Evolutionary conservation across 2,329 filamentous ascomycete species (phyloP).

Genomic region (Penicillium griseofulvum): DNA sequence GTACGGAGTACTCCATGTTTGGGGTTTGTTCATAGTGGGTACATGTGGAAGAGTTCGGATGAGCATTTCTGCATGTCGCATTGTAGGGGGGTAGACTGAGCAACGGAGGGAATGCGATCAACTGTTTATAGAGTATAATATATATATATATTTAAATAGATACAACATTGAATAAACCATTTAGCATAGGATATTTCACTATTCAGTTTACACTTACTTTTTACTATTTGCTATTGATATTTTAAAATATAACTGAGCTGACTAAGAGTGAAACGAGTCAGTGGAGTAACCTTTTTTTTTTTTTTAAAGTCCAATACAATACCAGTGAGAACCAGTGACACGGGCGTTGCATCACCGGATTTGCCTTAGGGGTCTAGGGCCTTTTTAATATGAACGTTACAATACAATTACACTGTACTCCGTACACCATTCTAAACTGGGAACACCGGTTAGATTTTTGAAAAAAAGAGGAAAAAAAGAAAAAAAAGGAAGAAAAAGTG

Average conservation of each 20-base stretch:
- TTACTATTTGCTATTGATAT: too few relatives aligned
- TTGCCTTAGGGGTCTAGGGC: conserved; percentile 7
- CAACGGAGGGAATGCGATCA: conserved; percentile 4
- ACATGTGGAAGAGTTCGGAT: neutral
- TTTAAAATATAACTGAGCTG: neutral
- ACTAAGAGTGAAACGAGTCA: neutral
- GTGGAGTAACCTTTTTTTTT: conserved; percentile 1
- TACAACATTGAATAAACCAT: neutral
- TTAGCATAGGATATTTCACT: neutral
- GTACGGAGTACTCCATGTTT: neutral
- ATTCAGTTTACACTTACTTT: neutral
- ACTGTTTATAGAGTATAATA: neutral
- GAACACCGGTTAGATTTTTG: neutral
- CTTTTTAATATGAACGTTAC: neutral
- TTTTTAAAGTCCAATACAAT: neutral
- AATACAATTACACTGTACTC: neutral
- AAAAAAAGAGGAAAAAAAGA: neutral
- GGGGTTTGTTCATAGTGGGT: neutral
- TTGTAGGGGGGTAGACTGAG: conserved; percentile 1
- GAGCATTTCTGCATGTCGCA: neutral
- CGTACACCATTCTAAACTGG: neutral
- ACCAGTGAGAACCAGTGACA: conserved; percentile 14
- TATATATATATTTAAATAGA: neutral
- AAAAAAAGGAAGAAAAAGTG: neutral
- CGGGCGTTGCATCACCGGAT: conserved; percentile 23